Base-by-base conservation (phyloP, 805 yeast species). In the Komagataella ulmi region DNA sequence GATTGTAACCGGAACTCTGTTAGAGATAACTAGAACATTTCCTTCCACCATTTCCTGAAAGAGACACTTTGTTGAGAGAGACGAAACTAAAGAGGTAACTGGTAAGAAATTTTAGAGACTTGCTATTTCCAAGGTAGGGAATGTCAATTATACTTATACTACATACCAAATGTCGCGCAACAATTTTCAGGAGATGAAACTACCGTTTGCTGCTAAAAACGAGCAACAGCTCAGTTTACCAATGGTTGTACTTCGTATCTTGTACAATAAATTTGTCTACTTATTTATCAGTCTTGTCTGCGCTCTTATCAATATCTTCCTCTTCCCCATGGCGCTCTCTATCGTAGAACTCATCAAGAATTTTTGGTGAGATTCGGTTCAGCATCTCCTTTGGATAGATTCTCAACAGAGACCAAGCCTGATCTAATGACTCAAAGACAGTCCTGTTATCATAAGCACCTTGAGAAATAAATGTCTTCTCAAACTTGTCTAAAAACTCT, bases 381-480 rank as follows among this genome's bases (percentile, higher is more conserved):
- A 93, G 83, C 86, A 93, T 77, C 73, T 93, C 98, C 81, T 90
- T 93, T 65, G 99, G 99, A 76, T 93, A 93, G 69, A 93, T 93
- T 79, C 99, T 89, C 69, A 93, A 78, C 67, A 93, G 78, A 47
- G 95, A 82, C 99, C 99, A 93, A 52, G 99, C 99, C 68, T 87
- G 90, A 68, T 93, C 99, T 67, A 93, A 81, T 53, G 96, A 85
- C 74, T 93, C 99, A 63, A 89, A 88, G 59, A 93, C 83, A 49
- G 89, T 77, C 79, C 99, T 88, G 69, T 89, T 79, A 71, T 93
- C 99, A 67, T 93, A 93, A 51, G 97, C 91, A 68, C 98, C 98
- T 75, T 93, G 99, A 48, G 89, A 65, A 62, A 93, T 88, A 64
- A 95, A 95, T 51, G 91, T 85, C 77, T 87, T 88, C 72, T 93